phyloP scores from a whole-genome alignment of 371 early-diverging fungal species.

The Mucor plumbeus region DNA sequence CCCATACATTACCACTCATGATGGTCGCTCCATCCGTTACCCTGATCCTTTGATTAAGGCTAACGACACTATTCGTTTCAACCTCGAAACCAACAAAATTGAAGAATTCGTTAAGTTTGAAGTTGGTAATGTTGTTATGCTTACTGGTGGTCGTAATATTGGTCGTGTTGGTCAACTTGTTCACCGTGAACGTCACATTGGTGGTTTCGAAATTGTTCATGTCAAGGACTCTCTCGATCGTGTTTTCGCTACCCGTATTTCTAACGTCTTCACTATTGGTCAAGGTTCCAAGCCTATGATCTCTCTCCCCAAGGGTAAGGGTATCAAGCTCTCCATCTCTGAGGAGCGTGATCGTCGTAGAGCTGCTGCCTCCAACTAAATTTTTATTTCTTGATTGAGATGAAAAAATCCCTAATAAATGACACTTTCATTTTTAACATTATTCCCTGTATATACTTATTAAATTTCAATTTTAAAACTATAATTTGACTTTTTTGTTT shows the following conservation, averaged over 20 bases:
- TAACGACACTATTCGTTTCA: slow-evolving; percentile 99
- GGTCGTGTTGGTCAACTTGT: slow-evolving; percentile 99
- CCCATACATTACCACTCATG: slow-evolving; percentile 98
- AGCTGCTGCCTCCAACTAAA: slow-evolving; percentile 42
- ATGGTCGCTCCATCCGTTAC: slow-evolving; percentile 99
- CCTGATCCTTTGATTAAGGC: slow-evolving; percentile 99
- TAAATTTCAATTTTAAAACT: not conserved
- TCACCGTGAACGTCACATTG: slow-evolving; percentile 96
- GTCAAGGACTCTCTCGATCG: slow-evolving; percentile 91
- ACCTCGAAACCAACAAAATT: slow-evolving; percentile 94
- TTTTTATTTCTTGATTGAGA: slow-evolving; percentile 4
- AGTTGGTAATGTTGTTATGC: slow-evolving; percentile 94
- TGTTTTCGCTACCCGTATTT: slow-evolving; percentile 89
- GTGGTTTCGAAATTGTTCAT: slow-evolving; percentile 97
- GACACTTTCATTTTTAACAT: not conserved
- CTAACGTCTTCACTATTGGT: slow-evolving; percentile 96
- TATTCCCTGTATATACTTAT: slow-evolving; percentile 5
- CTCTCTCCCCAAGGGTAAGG: slow-evolving; percentile 97
- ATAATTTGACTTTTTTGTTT: not conserved
- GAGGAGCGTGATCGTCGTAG: slow-evolving; percentile 96
- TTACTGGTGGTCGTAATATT: slow-evolving; percentile 99
- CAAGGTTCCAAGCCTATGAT: slow-evolving; percentile 76
- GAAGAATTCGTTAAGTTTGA: slow-evolving; percentile 96
- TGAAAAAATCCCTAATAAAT: slow-evolving; percentile 3
- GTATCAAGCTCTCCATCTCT: slow-evolving; percentile 96